A percentile compares a stretch with the other conserved stretches of the same genome.
Conservation (phyloP, 768 basidiomycete genomes). For the Chalciporus sphaerocephalus region DNA sequence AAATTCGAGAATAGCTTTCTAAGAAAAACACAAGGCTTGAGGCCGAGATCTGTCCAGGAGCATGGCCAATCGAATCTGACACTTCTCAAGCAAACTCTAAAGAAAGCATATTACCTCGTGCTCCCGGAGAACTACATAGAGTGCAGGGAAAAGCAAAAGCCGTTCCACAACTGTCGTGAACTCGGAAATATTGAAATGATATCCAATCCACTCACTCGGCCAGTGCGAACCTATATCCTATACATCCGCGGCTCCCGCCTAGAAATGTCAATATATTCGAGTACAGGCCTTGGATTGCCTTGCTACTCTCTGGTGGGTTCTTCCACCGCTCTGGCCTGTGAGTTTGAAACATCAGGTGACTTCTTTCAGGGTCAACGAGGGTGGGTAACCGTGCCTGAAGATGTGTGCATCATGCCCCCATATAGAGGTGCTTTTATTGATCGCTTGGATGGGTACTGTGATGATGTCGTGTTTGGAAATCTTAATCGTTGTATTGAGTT, state of each 20-base stretch:
- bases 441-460: constrained; percentile 54
- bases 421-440: constrained; percentile 50
- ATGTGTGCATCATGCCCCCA: constrained; percentile 66
- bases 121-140: constrained; percentile 6
- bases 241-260: constrained; percentile 55
- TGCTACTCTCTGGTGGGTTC: constrained; percentile 33
- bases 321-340: constrained; percentile 53
- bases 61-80: constrained; percentile 5
- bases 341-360: constrained; percentile 19
- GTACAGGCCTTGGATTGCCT: constrained; percentile 48
- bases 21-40: constrained; percentile 1
- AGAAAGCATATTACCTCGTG: constrained; percentile 19
- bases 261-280: constrained; percentile 54
- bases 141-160: constrained; percentile 3
- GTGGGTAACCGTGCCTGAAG: constrained; percentile 44
- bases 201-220: constrained; percentile 46
- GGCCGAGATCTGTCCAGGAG: constrained; percentile 1
- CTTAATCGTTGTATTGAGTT: constrained; percentile 31
- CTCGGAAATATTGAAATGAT: constrained; percentile 6
- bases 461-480: constrained; percentile 51
- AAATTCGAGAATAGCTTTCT: constrained; percentile 1
- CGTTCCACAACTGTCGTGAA: constrained; percentile 6
- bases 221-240: constrained; percentile 59
- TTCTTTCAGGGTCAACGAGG: constrained; percentile 18
- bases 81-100: constrained; percentile 15